phyloP scores from a whole-genome alignment of 1,284 basidiomycete species.

The Hypsizygus ulmarius region DNA sequence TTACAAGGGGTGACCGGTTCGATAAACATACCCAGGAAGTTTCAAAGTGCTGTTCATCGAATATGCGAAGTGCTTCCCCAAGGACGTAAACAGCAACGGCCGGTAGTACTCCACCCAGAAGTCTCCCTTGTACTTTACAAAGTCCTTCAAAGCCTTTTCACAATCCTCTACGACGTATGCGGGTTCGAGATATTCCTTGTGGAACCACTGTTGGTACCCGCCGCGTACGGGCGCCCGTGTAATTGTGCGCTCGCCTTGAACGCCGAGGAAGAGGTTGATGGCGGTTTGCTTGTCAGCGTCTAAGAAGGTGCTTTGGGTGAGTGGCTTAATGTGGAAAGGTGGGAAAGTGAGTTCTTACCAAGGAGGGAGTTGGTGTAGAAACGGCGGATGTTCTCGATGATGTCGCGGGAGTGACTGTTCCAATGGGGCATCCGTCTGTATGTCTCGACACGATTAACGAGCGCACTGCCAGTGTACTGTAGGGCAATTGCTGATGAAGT shows the following conservation, averaged over 20 bases:
- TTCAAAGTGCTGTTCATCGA: slow-evolving; percentile 86
- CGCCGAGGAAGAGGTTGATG: slow-evolving; percentile 95
- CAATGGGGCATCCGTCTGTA: slow-evolving; percentile 96
- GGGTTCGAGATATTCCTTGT: slow-evolving; percentile 64
- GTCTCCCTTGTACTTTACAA: slow-evolving; percentile 60
- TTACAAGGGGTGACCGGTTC: slow-evolving; percentile 20
- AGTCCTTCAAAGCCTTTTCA: slow-evolving; percentile 50
- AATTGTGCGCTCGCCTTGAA: slow-evolving; percentile 57
- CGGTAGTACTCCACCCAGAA: slow-evolving; percentile 93
- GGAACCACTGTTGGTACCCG: slow-evolving; percentile 84
- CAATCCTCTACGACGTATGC: slow-evolving; percentile 60
- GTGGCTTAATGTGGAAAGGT: neutral
- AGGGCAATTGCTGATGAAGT: slow-evolving; percentile 77
- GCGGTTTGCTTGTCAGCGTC: slow-evolving; percentile 98
- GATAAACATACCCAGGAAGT: slow-evolving; percentile 75
- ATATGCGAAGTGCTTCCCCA: slow-evolving; percentile 83
- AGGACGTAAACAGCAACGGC: slow-evolving; percentile 76
- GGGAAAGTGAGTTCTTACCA: slow-evolving; percentile 42
- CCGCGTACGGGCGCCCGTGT: slow-evolving; percentile 48
- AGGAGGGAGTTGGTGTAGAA: slow-evolving; percentile 96
- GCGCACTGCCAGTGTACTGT: slow-evolving; percentile 94
- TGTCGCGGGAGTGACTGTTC: slow-evolving; percentile 97
- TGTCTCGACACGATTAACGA: slow-evolving; percentile 96
- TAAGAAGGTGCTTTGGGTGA: slow-evolving; percentile 25
- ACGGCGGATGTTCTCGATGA: slow-evolving; percentile 93